Evolutionary conservation across 2,329 filamentous ascomycete species (phyloP).

Genomic region (Trichoderma afroharzianum): DNA sequence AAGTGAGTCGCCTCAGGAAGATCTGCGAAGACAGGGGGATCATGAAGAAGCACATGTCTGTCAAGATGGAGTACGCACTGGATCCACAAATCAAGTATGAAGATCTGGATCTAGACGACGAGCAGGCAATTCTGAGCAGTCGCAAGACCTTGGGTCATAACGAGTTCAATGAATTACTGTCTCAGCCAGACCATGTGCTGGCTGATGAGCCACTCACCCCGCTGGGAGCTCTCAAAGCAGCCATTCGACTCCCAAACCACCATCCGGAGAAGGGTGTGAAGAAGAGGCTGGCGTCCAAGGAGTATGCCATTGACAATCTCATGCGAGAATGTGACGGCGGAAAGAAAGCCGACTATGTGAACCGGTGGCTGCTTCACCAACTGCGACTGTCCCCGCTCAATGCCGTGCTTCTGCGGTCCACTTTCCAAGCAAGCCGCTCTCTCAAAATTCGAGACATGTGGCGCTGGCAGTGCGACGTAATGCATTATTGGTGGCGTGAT

Average conservation of each 20-base stretch:
- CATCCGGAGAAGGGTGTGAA: constrained; percentile 32
- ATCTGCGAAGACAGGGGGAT: constrained; percentile 41
- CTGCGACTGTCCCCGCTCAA: constrained; percentile 46
- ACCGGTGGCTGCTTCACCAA: constrained; percentile 51
- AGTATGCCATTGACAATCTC: constrained; percentile 45
- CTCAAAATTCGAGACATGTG: constrained; percentile 33
- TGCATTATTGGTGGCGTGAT: constrained; percentile 38
- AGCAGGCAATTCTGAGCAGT: constrained; percentile 23
- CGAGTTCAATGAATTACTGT: constrained; percentile 45
- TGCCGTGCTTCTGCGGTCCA: constrained; percentile 40
- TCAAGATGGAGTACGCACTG: constrained; percentile 38
- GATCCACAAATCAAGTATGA: constrained; percentile 36
- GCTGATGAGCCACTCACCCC: constrained; percentile 38
- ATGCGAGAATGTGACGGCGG: constrained; percentile 35
- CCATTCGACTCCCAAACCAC: constrained; percentile 35
- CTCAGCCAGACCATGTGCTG: constrained; percentile 46
- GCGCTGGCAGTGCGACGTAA: constrained; percentile 38
- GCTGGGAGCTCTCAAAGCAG: constrained; percentile 38
- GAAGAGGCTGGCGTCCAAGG: constrained; percentile 44
- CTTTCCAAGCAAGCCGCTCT: constrained; percentile 27
- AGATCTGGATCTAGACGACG: constrained; percentile 40
- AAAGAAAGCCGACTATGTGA: constrained; percentile 44
- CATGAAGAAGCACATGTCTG: constrained; percentile 42
- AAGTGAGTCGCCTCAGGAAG: constrained; percentile 34
- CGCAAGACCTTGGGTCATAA: constrained; percentile 35